Conservation (phyloP, 179 eudicot species). For the Camellia oleifera region DNA sequence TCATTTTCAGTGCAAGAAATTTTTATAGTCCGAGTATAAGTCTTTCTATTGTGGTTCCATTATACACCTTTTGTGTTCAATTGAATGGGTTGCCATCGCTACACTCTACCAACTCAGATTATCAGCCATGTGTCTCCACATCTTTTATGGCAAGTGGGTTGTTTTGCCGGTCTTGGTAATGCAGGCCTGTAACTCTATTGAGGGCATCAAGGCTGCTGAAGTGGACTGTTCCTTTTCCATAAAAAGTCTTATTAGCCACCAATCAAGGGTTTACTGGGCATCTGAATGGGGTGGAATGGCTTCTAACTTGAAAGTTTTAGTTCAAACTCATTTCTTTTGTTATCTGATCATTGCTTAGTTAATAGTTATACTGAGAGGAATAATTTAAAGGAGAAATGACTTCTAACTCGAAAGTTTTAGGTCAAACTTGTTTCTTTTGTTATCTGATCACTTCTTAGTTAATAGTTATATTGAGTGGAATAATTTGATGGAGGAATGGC, state of each 20-base stretch:
- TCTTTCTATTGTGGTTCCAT: too few species aligned
- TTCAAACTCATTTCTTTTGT: not conserved
- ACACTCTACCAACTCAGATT: not conserved
- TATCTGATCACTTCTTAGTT: not conserved
- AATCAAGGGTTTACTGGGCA: too few species aligned
- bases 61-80: too few species aligned
- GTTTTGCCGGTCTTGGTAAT: not conserved
- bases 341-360: not conserved
- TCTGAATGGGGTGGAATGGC: not conserved
- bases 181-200: too few species aligned
- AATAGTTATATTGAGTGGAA: not conserved
- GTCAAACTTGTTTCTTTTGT: too few species aligned
- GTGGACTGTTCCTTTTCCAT: not conserved
- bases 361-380: not conserved
- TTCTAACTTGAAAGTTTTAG: not conserved
- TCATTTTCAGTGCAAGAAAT: not conserved
- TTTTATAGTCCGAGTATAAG: too few species aligned
- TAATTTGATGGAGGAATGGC: not conserved
- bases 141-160: not conserved
- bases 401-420: not conserved
- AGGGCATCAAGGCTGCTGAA: too few species aligned
- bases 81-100: not conserved
- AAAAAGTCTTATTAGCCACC: not conserved
- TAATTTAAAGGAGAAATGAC: not conserved
- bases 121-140: not conserved